These are phyloP conservation scores for Lonicera japonica DNA, from an alignment of 129 eudicot genomes.

Conservation along the genomic window DNA sequence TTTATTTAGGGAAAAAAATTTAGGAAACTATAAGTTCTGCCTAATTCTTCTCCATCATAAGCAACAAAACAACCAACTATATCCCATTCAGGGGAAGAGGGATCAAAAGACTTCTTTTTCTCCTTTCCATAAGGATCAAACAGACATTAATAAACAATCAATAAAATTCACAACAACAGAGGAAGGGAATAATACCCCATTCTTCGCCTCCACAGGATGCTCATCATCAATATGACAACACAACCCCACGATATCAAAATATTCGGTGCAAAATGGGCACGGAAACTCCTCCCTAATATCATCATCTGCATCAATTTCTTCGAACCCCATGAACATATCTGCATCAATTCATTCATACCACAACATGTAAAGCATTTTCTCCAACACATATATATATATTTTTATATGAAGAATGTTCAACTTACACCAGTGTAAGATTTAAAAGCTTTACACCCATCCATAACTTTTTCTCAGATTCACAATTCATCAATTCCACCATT, in stretches of 20 bases:
- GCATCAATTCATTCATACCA: slow-evolving; percentile 17
- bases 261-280: slow-evolving; percentile 77
- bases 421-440: too few relatives aligned
- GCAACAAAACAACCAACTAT: neutral
- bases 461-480: too few relatives aligned
- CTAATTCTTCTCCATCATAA: neutral
- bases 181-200: slow-evolving; percentile 61
- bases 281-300: slow-evolving; percentile 82
- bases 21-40: neutral
- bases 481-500: too few relatives aligned
- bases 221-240: slow-evolving; percentile 98
- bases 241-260: slow-evolving; percentile 81
- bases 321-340: slow-evolving; percentile 85
- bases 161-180: neutral
- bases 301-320: slow-evolving; percentile 80
- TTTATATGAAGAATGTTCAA: too few relatives aligned
- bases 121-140: neutral
- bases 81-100: neutral
- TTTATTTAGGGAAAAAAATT: too few relatives aligned
- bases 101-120: neutral
- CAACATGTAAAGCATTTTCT: neutral
- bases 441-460: too few relatives aligned
- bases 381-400: too few relatives aligned
- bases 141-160: neutral
- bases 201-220: slow-evolving; percentile 78